Base-by-base conservation (phyloP, 2,329 filamentous ascomycete species). In the Aspergillus pseudoviridinutans region DNA sequence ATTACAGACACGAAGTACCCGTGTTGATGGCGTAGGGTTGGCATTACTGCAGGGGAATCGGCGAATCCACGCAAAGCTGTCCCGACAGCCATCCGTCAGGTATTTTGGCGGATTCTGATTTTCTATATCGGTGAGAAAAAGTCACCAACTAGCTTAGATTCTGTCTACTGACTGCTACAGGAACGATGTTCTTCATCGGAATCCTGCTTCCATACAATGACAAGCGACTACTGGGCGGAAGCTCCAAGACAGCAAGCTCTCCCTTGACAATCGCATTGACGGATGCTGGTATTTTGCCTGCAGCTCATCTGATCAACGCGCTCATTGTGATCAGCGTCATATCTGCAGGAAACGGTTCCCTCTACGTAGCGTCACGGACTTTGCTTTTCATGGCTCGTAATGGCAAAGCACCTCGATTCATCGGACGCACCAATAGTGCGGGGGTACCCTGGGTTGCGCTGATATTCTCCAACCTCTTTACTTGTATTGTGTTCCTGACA, bases 331-430 rank as follows among this genome's bases (percentile, higher is more conserved):
- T 90, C 8, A 90, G 89, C 12, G 89, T 89, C 55, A 78, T 91
- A 41, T 87, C 82, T 0, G 87, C 88, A 20, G 83, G 88, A 64
- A 92, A 92, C 74, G 86, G 84, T 53, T 89, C 87, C 8, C 88
- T 92, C 60, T 92, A 92, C 71, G 90, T 92, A 63, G 86, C 85
- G 49, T 89, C 87, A 3, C 84, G 90, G 24, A 92, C 89, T 0
- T 74, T 93, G 1, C 76, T 92, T 0, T 91, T 86, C 76, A 89
- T 92, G 85, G 88, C 88, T 0, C 86, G 90, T 65, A 85, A 86
- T 49, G 80, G 84, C 50, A 90, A 89, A 71, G 90, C 89, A 0
- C 90, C 90, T 0, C 76, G 74, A 22, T 82, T 92, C 64, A 78
- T 92, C 1, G 87, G 87, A 46, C 84, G 82, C 71, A 90, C 89